phyloP scores from a whole-genome alignment of 257 asterid genomes.

The Solanum habrochaites region DNA sequence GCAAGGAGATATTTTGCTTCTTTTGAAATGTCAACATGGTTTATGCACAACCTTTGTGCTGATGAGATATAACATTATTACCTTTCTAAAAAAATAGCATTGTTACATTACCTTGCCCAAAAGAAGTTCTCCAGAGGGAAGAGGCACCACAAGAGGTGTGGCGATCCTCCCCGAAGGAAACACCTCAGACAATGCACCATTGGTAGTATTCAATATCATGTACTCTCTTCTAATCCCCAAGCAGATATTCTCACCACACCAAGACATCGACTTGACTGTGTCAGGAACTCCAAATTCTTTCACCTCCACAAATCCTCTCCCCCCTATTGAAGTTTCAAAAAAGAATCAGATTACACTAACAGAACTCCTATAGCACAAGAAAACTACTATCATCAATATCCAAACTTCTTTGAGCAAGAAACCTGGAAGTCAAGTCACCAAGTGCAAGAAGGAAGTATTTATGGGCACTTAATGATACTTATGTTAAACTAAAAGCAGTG shows the following conservation, averaged over 20 bases:
- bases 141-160: conserved; percentile 87
- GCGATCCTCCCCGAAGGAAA: conserved; percentile 96
- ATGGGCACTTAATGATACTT: neutral
- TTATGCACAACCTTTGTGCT: neutral
- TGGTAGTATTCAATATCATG: conserved; percentile 64
- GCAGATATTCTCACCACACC: conserved; percentile 98
- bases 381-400: neutral
- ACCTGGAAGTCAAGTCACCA: neutral
- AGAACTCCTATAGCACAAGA: neutral
- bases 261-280: conserved; percentile 80
- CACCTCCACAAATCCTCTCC: conserved; percentile 94
- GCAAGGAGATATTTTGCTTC: neutral
- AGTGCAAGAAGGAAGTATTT: neutral
- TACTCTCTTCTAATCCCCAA: conserved; percentile 83
- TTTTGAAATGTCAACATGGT: neutral
- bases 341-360: neutral
- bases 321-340: conserved; percentile 42
- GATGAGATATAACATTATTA: neutral
- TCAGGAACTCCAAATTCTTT: conserved; percentile 93
- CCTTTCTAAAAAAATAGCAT: neutral
- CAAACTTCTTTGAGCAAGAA: neutral
- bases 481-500: neutral
- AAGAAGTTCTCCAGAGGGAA: conserved; percentile 93
- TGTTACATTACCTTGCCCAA: conserved; percentile 62
- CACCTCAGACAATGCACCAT: conserved; percentile 85